A percentile compares a stretch with the other conserved stretches of the same genome.
These are phyloP conservation scores for Arachnopeziza araneosa DNA, from an alignment of 2,329 filamentous ascomycete genomes.

Conservation along the genomic window DNA sequence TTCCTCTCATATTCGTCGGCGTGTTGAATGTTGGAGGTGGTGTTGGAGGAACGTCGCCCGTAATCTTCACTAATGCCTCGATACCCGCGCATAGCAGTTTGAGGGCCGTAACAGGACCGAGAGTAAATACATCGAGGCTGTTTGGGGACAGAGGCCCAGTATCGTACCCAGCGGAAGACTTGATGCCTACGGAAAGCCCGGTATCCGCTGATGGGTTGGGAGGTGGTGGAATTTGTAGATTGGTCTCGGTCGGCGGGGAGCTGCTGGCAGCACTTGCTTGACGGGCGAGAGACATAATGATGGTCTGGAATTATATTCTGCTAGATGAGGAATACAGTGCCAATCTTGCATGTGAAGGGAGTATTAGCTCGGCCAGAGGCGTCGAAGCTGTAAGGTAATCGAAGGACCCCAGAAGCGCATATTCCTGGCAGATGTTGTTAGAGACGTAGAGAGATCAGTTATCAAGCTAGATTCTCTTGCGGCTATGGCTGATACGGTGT, in stretches of 20 bases:
- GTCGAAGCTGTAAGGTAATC: not conserved
- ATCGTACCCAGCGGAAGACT: not conserved
- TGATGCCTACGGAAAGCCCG: not conserved
- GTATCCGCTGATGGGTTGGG: not conserved
- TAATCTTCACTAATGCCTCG: conserved; percentile 64
- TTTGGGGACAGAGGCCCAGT: not conserved
- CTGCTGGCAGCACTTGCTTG: not conserved
- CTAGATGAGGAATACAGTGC: not conserved
- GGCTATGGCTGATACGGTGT: not conserved
- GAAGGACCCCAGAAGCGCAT: not conserved
- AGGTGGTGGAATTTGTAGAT: not conserved
- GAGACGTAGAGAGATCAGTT: not conserved
- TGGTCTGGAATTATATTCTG: not conserved
- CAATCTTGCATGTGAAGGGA: not conserved
- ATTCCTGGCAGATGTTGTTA: not conserved
- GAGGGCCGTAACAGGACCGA: conserved; percentile 69
- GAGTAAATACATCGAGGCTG: conserved; percentile 57
- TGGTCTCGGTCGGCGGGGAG: not conserved
- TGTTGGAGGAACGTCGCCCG: conserved; percentile 76
- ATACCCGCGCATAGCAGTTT: conserved; percentile 70
- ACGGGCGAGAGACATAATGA: not conserved
- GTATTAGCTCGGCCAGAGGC: not conserved
- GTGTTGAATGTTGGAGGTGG: conserved; percentile 60
- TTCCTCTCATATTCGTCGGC: conserved; percentile 59
- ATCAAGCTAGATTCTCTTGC: not conserved